phyloP scores from a whole-genome alignment of 139 green algal genomes.

The Haematococcus sp. region DNA sequence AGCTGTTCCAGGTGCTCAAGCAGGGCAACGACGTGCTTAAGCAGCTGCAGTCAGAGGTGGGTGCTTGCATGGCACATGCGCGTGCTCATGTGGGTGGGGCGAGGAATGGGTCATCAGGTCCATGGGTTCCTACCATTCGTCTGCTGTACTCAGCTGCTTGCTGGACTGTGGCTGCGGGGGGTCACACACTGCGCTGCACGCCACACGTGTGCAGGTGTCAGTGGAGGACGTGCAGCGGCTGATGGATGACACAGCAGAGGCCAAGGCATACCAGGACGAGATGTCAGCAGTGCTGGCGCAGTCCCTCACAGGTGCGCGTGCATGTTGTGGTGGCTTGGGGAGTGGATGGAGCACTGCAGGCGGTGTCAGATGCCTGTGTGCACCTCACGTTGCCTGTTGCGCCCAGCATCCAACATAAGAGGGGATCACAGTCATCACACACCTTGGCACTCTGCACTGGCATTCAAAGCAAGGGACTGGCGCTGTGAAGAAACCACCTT shows the following conservation, averaged over 20 bases:
- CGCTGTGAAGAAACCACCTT: no score
- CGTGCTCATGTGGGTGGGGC: no score
- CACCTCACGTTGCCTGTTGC: no score
- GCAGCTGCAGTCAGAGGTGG: slow-evolving; percentile 64
- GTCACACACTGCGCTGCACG: no score
- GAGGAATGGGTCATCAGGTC: no score
- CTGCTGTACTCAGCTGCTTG: not conserved
- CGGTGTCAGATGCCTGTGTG: no score
- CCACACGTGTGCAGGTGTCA: slow-evolving; percentile 44
- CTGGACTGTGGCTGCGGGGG: not conserved
- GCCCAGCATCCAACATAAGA: no score
- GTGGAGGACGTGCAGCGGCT: slow-evolving; percentile 82
- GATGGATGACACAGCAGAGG: slow-evolving; percentile 77
- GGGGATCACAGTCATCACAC: no score
- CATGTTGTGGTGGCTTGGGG: slow-evolving; percentile 25
- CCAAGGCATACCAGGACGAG: slow-evolving; percentile 65
- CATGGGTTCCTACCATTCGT: no score
- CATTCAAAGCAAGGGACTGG: no score
- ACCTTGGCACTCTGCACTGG: no score
- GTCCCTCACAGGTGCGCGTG: slow-evolving; percentile 28
- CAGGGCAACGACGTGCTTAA: slow-evolving; percentile 69
- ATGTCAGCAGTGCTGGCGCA: not conserved
- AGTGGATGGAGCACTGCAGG: slow-evolving; percentile 14
- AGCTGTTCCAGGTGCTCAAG: slow-evolving; percentile 72
- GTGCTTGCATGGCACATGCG: not conserved